These are phyloP conservation scores for Gentiana straminea DNA, from an alignment of 257 asterid species.

Conservation along the genomic window DNA sequence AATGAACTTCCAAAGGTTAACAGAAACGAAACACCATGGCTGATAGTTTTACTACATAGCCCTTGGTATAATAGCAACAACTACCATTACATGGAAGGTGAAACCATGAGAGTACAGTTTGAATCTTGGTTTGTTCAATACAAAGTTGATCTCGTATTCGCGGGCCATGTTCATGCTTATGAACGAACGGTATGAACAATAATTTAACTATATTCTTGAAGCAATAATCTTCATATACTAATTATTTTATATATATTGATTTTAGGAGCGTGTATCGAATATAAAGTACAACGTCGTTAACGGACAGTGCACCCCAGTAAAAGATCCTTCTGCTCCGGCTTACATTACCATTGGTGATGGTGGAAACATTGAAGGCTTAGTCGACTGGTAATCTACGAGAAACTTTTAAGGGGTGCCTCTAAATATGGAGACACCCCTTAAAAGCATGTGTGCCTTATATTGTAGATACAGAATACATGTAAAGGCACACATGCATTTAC, in stretches of 20 bases:
- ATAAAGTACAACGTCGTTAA: constrained; percentile 33
- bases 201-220: too few relatives aligned
- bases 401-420: too few relatives aligned
- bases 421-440: too few relatives aligned
- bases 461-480: too few relatives aligned
- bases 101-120: constrained; percentile 40
- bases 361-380: constrained; percentile 54
- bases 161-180: constrained; percentile 53
- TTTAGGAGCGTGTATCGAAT: constrained; percentile 37
- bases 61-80: constrained; percentile 36
- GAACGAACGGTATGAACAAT: constrained; percentile 32
- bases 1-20: constrained; percentile 31
- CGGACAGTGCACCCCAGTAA: constrained; percentile 27
- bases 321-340: constrained; percentile 36
- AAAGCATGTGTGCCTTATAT: too few relatives aligned
- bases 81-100: constrained; percentile 53
- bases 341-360: constrained; percentile 51
- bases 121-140: constrained; percentile 39
- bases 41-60: constrained; percentile 34
- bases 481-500: too few relatives aligned
- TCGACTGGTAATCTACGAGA: constrained; percentile 22
- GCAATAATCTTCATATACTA: too few relatives aligned
- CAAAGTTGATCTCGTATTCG: constrained; percentile 40
- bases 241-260: too few relatives aligned
- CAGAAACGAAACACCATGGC: constrained; percentile 41